Conservation (phyloP, 495 filamentous ascomycete genomes). For the Talaromyces ruber region DNA sequence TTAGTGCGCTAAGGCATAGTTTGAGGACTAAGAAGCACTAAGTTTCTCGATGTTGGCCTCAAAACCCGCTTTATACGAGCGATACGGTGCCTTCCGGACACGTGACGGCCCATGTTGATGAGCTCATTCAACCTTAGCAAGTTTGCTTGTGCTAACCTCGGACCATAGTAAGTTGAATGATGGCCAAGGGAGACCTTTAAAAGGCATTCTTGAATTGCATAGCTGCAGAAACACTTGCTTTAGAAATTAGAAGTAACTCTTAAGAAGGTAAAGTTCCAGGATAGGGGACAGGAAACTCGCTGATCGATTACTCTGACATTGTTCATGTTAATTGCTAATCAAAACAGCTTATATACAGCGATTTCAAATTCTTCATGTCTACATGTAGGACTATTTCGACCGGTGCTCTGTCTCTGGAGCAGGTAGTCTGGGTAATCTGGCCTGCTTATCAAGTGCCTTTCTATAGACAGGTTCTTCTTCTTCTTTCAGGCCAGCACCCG, state of each 20-base stretch:
- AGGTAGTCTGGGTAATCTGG: background rate
- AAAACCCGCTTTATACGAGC: conserved; percentile 1
- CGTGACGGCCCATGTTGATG: background rate
- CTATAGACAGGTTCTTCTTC: conserved; percentile 31
- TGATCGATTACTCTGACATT: too few species aligned
- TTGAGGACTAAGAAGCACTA: background rate
- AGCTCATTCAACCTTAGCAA: too few species aligned
- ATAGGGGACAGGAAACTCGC: too few species aligned
- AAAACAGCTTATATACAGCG: background rate
- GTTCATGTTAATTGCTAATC: background rate
- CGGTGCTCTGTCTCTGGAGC: background rate
- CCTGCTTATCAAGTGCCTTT: conserved; percentile 20
- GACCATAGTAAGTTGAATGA: too few species aligned
- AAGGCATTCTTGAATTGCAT: too few species aligned
- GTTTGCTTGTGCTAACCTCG: too few species aligned
- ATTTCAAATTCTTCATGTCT: background rate
- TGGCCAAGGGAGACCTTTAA: too few species aligned
- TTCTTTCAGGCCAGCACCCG: conserved; percentile 35
- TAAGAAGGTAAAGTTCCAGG: too few species aligned
- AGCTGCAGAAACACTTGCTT: too few species aligned
- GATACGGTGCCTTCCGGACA: background rate
- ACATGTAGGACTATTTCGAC: background rate
- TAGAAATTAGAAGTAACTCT: too few species aligned
- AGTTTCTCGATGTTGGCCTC: background rate
- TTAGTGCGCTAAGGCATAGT: background rate